Base-by-base conservation (phyloP, 75 land plant species). In the Cupressus sempervirens region DNA sequence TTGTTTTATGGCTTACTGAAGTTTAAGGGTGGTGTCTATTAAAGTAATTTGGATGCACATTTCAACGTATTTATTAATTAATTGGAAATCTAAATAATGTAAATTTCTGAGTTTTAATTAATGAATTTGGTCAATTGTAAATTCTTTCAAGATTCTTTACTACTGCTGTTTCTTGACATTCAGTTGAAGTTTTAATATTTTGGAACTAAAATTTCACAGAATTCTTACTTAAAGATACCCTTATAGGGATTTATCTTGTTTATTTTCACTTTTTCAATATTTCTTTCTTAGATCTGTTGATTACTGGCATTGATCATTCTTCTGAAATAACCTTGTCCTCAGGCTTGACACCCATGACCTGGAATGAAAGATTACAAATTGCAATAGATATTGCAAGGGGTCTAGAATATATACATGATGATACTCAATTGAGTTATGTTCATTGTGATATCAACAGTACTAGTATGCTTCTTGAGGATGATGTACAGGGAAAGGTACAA, bases 311-410 rank as follows among this genome's bases (percentile, higher is more conserved):
- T 23, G 7, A 7, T 20, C n/a, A 62, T 62, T 62, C 67, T 62
- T 23, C n/a, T 62, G 8, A 62, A 62, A 26, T 7, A 26, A 62
- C 67, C 4, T 30, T 32, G 12, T 72, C 74, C 74, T 72, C 74
- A 72, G 74, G 74, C 12, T 72, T 72, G 74, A 13, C 74, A 32
- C 74, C 74, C 32, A 12, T 72, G 35, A 72, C 36, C 15, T 72
- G 74, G 74, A 72, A 72, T 32, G 74, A 11, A 11, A 72, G 74
- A 72, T 32, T 72, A 12, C 74, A 72, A 72, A 72, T 72, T 72
- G 74, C 74, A 30, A 29, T 72, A 30, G 74, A 72, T 72, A 32
- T 72, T 30, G 74, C 74, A 72, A 72, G 74, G 32, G 74, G 74
- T 9, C 74, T 72, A 32, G 74, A 72, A 72, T 72, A 72, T 72